Percentiles rank a stretch among this genome's conserved stretches.
These are phyloP conservation scores for Bombardia bombarda DNA, from an alignment of 495 filamentous ascomycete genomes.

Conservation along the genomic window DNA sequence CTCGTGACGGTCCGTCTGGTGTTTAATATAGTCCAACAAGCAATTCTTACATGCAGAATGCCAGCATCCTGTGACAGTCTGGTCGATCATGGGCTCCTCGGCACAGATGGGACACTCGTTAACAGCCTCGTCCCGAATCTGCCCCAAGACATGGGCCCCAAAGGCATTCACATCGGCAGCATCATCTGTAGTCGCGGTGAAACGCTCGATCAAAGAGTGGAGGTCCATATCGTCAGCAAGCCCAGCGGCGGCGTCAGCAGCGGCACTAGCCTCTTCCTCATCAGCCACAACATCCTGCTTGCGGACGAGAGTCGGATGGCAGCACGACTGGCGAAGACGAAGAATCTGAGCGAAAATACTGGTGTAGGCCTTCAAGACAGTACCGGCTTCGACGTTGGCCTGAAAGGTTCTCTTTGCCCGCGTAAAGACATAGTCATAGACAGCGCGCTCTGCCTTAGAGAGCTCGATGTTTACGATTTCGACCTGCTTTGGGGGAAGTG, in stretches of 20 bases:
- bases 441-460: constrained; percentile 72
- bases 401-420: constrained; percentile 77
- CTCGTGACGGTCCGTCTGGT: constrained; percentile 69
- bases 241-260: constrained; percentile 69
- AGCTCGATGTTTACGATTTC: constrained; percentile 81
- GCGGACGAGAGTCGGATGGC: constrained; percentile 81
- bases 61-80: constrained; percentile 92
- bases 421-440: constrained; percentile 83
- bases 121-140: constrained; percentile 81
- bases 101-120: constrained; percentile 92
- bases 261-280: constrained; percentile 74
- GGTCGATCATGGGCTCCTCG: constrained; percentile 90
- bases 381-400: constrained; percentile 81
- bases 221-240: constrained; percentile 96
- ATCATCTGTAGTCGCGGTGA: constrained; percentile 60
- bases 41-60: constrained; percentile 94
- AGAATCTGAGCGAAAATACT: constrained; percentile 97
- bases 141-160: constrained; percentile 75
- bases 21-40: constrained; percentile 73
- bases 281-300: constrained; percentile 79
- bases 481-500: constrained; percentile 71
- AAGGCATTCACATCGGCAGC: constrained; percentile 62
- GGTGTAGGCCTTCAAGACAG: constrained; percentile 86
- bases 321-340: constrained; percentile 87
- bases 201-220: constrained; percentile 71